These are phyloP conservation scores for Bacidia rubella DNA, from an alignment of 495 filamentous ascomycete species.

Conservation along the genomic window DNA sequence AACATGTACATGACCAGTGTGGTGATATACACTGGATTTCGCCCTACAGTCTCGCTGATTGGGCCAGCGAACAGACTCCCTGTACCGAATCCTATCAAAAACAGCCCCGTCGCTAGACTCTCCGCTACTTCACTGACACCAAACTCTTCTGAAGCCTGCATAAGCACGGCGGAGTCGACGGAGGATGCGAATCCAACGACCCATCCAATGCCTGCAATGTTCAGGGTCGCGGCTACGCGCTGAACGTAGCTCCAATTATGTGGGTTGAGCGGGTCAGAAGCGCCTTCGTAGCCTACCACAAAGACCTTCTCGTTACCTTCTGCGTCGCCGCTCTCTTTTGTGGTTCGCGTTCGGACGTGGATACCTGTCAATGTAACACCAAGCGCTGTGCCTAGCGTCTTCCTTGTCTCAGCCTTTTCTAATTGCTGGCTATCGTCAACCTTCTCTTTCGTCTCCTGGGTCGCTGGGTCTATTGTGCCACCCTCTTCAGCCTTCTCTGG, in stretches of 20 bases:
- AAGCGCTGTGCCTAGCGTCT: constrained; percentile 22
- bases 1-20: constrained; percentile 37
- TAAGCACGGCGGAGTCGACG: constrained; percentile 34
- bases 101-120: constrained; percentile 41
- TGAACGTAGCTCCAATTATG: constrained; percentile 36
- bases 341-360: constrained; percentile 22
- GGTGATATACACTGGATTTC: constrained; percentile 44
- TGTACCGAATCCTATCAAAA: constrained; percentile 48
- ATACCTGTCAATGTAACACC: constrained; percentile 28
- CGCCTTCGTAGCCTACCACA: constrained; percentile 43
- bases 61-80: constrained; percentile 40
- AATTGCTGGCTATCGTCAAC: not conserved
- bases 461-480: not conserved
- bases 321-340: constrained; percentile 20
- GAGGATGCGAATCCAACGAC: constrained; percentile 38
- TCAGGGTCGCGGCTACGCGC: constrained; percentile 30
- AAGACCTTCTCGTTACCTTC: constrained; percentile 32
- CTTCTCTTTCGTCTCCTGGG: not conserved
- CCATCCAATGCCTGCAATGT: constrained; percentile 39
- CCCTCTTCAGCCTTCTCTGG: constrained; percentile 13
- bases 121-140: constrained; percentile 39
- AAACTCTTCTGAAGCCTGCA: constrained; percentile 33
- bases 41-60: constrained; percentile 44
- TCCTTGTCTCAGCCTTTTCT: constrained; percentile 3
- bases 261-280: constrained; percentile 41